These are phyloP conservation scores for Globisporangium polare DNA, from an alignment of 352 stramenopile species.

Conservation along the genomic window DNA sequence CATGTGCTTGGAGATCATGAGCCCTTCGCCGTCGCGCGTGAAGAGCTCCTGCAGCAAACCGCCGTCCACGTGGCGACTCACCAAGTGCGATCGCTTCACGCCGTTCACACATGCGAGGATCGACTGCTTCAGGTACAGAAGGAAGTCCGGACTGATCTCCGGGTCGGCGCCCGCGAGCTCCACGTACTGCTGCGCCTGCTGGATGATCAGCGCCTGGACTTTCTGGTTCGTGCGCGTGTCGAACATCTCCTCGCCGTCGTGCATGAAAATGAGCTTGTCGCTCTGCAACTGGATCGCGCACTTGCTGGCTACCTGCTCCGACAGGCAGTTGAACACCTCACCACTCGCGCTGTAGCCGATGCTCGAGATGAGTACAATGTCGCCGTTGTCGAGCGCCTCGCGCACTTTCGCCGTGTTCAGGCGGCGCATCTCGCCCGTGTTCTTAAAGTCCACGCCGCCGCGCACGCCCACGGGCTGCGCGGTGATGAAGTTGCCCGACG, in stretches of 20 bases:
- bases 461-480: constrained; percentile 88
- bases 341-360: constrained; percentile 95
- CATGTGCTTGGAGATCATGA: constrained; percentile 96
- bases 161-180: constrained; percentile 53
- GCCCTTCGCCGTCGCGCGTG: constrained; percentile 94
- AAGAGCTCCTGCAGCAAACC: constrained; percentile 97
- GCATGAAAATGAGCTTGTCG: constrained; percentile 89
- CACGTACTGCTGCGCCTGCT: constrained; percentile 81
- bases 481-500: constrained; percentile 97
- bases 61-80: constrained; percentile 82
- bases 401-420: constrained; percentile 92
- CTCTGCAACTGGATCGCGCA: constrained; percentile 77
- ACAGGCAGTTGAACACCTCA: constrained; percentile 91
- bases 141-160: constrained; percentile 60
- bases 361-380: constrained; percentile 96
- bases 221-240: constrained; percentile 78
- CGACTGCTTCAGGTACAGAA: constrained; percentile 83
- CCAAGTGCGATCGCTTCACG: constrained; percentile 81
- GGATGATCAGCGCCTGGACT: constrained; percentile 75
- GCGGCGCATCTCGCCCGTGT: constrained; percentile 92
- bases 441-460: constrained; percentile 86
- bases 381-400: constrained; percentile 88
- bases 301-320: constrained; percentile 87
- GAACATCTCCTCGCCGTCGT: constrained; percentile 85
- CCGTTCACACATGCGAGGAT: constrained; percentile 82